Evolutionary conservation across 176 grass and related monocot species (phyloP).

Genomic region (Oryza glumipatula): DNA sequence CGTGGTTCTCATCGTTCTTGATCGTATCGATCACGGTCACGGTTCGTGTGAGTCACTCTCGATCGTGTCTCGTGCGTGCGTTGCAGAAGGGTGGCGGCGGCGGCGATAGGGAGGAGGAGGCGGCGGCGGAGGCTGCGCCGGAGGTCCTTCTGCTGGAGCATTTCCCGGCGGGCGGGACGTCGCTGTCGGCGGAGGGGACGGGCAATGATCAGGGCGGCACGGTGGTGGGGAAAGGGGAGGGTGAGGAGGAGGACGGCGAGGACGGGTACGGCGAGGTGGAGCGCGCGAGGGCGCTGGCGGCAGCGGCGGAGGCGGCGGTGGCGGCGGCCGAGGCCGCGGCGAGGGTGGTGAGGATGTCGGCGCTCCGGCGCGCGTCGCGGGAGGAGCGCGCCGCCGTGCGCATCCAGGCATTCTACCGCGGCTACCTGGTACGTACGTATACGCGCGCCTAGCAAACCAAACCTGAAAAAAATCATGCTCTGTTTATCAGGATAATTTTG

Average conservation of each 20-base stretch:
- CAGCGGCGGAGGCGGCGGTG: conserved; percentile 53
- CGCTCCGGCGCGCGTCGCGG: conserved; percentile 41
- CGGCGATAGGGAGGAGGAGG: conserved; percentile 29
- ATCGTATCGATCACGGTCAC: not conserved
- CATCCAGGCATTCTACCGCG: conserved; percentile 84
- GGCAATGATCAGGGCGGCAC: conserved; percentile 36
- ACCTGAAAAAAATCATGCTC: not conserved
- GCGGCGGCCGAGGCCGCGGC: conserved; percentile 58
- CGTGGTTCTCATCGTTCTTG: not conserved
- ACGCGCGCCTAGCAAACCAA: not conserved
- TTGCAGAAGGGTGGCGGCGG: conserved; percentile 2
- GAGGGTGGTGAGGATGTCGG: conserved; percentile 63
- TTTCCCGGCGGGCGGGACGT: conserved; percentile 63
- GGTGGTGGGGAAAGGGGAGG: not conserved
- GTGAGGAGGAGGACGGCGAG: conserved; percentile 9
- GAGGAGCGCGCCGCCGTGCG: conserved; percentile 71
- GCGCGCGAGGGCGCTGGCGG: conserved; percentile 40
- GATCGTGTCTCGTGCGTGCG: no score
- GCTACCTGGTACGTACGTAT: conserved; percentile 60
- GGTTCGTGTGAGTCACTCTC: no score
- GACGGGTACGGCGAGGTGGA: conserved; percentile 49
- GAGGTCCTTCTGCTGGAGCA: conserved; percentile 79
- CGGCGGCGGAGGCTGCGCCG: conserved; percentile 41
- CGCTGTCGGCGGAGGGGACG: conserved; percentile 52
- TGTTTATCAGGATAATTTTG: not conserved